Conservation (phyloP, 495 filamentous ascomycete species). For the Lichina pygmaea region DNA sequence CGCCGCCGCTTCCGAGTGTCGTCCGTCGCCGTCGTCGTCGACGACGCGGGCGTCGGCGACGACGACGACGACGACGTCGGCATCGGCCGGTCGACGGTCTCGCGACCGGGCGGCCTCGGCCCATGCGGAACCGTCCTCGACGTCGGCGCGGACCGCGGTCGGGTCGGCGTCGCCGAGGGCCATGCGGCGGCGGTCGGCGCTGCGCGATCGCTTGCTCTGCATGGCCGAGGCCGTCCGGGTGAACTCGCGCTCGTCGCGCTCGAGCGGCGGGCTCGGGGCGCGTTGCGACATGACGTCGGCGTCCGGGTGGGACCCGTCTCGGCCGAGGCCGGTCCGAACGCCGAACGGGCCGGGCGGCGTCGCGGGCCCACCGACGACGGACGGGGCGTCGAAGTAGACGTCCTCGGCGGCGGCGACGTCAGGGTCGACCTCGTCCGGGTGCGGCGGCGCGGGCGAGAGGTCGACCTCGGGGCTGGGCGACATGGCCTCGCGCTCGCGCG, state of each 20-base stretch:
- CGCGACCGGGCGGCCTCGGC: background rate
- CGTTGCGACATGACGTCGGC: conserved; percentile 27
- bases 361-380: conserved; percentile 10
- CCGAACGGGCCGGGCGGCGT: conserved; percentile 32
- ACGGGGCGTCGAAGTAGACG: conserved; percentile 13
- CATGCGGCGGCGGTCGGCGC: conserved; percentile 13
- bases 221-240: conserved; percentile 76
- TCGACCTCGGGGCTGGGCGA: conserved; percentile 86
- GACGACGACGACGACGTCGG: background rate
- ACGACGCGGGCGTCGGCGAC: background rate
- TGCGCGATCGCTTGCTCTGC: conserved; percentile 39
- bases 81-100: background rate
- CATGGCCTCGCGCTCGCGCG: conserved; percentile 43
- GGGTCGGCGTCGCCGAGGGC: background rate
- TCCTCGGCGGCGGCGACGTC: conserved; percentile 12
- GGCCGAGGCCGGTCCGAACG: conserved; percentile 13
- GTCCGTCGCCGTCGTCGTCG: conserved; percentile 17
- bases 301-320: conserved; percentile 10
- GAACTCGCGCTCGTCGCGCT: conserved; percentile 91
- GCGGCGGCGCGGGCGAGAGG: conserved; percentile 42
- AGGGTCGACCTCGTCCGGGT: conserved; percentile 45
- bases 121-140: conserved; percentile 2
- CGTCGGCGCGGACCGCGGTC: conserved; percentile 2
- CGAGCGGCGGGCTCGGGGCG: conserved; percentile 59
- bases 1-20: conserved; percentile 13